Evolutionary conservation across 495 filamentous ascomycete species (phyloP).

Genomic region (Podospora sp.): DNA sequence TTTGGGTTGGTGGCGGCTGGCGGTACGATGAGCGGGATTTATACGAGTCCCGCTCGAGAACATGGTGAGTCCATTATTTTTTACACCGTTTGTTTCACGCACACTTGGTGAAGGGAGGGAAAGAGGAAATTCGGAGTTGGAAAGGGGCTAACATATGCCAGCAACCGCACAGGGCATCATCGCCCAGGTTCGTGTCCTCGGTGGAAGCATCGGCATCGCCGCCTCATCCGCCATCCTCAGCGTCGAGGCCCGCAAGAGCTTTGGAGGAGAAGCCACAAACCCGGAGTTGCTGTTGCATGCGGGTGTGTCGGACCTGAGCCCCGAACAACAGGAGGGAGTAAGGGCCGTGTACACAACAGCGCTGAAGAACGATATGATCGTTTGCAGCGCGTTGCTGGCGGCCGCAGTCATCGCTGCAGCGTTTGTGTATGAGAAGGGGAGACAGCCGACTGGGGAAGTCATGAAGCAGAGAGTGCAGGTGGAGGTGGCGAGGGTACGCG

Average conservation of each 20-base stretch:
- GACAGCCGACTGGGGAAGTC: slow-evolving; percentile 28
- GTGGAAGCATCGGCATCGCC: slow-evolving; percentile 57
- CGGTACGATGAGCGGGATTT: slow-evolving; percentile 39
- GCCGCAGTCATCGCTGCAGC: slow-evolving; percentile 35
- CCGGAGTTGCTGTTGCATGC: slow-evolving; percentile 30
- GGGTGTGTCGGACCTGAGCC: slow-evolving; percentile 4
- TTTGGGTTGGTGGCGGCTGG: slow-evolving; percentile 47
- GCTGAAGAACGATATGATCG: slow-evolving; percentile 44
- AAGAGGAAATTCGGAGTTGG: not conserved
- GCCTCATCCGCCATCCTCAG: slow-evolving; percentile 50
- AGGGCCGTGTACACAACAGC: slow-evolving; percentile 41
- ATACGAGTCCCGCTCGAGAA: slow-evolving; percentile 40
- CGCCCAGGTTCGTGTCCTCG: slow-evolving; percentile 54
- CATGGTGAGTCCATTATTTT: slow-evolving; percentile 36
- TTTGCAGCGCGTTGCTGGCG: slow-evolving; percentile 39
- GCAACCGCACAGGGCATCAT: slow-evolving; percentile 55
- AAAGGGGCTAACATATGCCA: slow-evolving; percentile 19
- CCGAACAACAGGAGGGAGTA: slow-evolving; percentile 25
- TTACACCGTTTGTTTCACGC: not conserved
- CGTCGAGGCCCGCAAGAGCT: slow-evolving; percentile 22
- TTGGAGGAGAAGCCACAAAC: slow-evolving; percentile 21
- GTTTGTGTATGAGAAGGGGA: slow-evolving; percentile 35
- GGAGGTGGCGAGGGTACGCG: too few species aligned
- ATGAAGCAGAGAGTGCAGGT: slow-evolving; percentile 21
- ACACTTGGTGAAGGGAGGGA: not conserved